These are phyloP conservation scores for Huntiella moniliformis DNA, from an alignment of 2,329 filamentous ascomycete species.

Conservation along the genomic window DNA sequence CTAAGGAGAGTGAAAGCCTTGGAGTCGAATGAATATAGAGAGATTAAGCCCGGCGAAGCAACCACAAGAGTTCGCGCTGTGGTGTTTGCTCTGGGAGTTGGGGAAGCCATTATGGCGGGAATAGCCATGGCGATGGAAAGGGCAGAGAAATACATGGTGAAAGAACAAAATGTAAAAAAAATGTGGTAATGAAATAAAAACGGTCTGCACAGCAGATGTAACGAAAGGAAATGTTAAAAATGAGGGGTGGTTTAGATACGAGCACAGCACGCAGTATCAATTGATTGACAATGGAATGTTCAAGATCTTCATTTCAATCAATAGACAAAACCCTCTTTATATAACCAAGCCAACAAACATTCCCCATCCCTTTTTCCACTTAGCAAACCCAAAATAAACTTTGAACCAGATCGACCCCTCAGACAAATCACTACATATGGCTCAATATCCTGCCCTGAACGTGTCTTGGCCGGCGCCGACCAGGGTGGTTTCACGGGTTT, in stretches of 20 bases:
- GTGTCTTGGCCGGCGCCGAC: too few species aligned
- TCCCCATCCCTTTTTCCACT: too few species aligned
- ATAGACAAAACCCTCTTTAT: neutral
- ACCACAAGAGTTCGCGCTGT: conserved; percentile 21
- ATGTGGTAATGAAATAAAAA: neutral
- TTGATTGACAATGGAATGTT: neutral
- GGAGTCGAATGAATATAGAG: conserved; percentile 21
- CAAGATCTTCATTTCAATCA: neutral
- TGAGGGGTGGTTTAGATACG: neutral
- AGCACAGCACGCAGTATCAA: neutral
- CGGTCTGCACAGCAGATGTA: neutral
- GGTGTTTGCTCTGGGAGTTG: conserved; percentile 15
- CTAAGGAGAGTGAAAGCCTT: conserved; percentile 21
- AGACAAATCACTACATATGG: too few species aligned
- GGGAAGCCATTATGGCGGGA: conserved; percentile 21
- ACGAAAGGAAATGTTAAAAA: neutral
- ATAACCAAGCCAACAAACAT: neutral
- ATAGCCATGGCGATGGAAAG: neutral
- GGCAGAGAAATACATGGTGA: neutral
- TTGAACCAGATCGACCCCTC: too few species aligned
- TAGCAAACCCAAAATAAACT: too few species aligned
- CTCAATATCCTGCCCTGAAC: too few species aligned
- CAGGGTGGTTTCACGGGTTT: too few species aligned
- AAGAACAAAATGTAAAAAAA: conserved; percentile 6
- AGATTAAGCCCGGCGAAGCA: conserved; percentile 22